These are phyloP conservation scores for Phaeolepiota aurea DNA, from an alignment of 768 basidiomycete genomes.

Conservation along the genomic window DNA sequence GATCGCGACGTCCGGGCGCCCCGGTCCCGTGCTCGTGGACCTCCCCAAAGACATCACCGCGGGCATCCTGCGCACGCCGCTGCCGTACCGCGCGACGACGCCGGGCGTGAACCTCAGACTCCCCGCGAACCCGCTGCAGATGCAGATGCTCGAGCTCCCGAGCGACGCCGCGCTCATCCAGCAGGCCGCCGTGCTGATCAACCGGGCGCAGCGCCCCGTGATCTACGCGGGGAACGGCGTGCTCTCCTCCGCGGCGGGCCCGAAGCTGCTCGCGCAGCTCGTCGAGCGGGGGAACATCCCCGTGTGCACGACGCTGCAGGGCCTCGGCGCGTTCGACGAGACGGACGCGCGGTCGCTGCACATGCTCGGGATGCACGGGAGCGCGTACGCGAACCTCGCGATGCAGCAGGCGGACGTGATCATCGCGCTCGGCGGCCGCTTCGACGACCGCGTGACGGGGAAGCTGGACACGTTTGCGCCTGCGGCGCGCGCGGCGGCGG, in stretches of 20 bases:
- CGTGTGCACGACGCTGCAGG: slow-evolving; percentile 94
- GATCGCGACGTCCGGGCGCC: slow-evolving; percentile 94
- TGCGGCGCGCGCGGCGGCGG: slow-evolving; percentile 78
- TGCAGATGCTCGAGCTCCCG: slow-evolving; percentile 44
- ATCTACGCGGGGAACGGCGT: slow-evolving; percentile 93
- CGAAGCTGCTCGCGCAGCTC: slow-evolving; percentile 72
- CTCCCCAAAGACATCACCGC: slow-evolving; percentile 99
- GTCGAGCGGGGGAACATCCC: slow-evolving; percentile 87
- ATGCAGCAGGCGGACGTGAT: slow-evolving; percentile 98
- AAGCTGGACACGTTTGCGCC: slow-evolving; percentile 88
- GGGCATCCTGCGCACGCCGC: slow-evolving; percentile 74
- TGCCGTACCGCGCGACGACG: slow-evolving; percentile 81
- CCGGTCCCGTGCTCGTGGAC: slow-evolving; percentile 96
- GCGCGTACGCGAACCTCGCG: slow-evolving; percentile 93
- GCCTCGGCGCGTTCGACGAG: slow-evolving; percentile 95
- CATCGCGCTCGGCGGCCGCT: slow-evolving; percentile 92
- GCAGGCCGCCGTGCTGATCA: slow-evolving; percentile 86
- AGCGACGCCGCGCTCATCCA: slow-evolving; percentile 61
- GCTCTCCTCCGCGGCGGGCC: slow-evolving; percentile 73
- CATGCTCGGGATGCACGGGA: slow-evolving; percentile 99
- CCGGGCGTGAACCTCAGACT: slow-evolving; percentile 70
- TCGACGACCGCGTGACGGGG: slow-evolving; percentile 97
- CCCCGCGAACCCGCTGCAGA: slow-evolving; percentile 64
- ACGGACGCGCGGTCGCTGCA: slow-evolving; percentile 77
- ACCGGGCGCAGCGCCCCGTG: slow-evolving; percentile 82